Percentiles rank a stretch among this genome's conserved stretches.
These are phyloP conservation scores for Heliosperma pusillum DNA, from an alignment of 148 eudicot genomes.

Conservation along the genomic window DNA sequence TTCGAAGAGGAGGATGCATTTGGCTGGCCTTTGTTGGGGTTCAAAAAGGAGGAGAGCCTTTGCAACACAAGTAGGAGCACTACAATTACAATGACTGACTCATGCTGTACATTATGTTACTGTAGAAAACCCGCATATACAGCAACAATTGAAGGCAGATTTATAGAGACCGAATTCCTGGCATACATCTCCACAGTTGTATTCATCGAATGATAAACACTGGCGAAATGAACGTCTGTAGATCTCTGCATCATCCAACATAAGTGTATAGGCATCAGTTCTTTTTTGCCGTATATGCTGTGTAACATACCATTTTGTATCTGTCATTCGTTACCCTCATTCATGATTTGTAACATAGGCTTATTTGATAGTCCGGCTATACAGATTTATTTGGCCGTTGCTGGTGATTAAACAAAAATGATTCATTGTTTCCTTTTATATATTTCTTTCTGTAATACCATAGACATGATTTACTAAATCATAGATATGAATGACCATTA, in stretches of 20 bases:
- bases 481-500: no score
- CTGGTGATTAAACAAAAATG: no score
- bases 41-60: constrained; percentile 57
- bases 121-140: background rate
- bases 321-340: no score
- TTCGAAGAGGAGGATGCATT: constrained; percentile 29
- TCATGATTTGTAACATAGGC: background rate
- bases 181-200: constrained; percentile 8
- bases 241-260: background rate
- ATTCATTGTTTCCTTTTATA: no score
- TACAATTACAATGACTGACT: background rate
- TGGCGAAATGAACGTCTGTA: background rate
- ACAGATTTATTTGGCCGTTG: no score
- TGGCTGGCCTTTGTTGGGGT: constrained; percentile 57
- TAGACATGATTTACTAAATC: no score
- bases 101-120: constrained; percentile 20
- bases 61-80: constrained; percentile 9
- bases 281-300: background rate
- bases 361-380: background rate
- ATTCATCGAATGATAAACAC: background rate
- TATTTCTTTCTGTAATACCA: no score
- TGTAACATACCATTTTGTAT: background rate
- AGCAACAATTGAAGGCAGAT: background rate
- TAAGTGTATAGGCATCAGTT: background rate
- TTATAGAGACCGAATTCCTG: background rate